Conservation (phyloP, 768 basidiomycete species). For the Suillus brevipes region DNA sequence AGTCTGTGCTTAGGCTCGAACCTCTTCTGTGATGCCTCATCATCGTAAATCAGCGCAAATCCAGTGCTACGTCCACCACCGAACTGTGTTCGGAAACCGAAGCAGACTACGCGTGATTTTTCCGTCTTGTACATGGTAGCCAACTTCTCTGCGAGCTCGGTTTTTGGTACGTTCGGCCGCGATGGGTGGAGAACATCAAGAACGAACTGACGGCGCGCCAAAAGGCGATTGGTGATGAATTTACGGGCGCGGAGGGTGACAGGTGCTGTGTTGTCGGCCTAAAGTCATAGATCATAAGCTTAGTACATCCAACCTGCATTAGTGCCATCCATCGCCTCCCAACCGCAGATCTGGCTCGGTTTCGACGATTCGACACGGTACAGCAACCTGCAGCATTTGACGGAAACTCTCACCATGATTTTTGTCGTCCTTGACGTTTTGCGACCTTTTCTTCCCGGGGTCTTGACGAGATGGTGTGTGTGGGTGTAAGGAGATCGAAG, state of each 20-base stretch:
- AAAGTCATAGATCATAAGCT: constrained; percentile 20
- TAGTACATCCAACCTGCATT: constrained; percentile 22
- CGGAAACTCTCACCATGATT: constrained; percentile 39
- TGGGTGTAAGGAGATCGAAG: constrained; percentile 21
- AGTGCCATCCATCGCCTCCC: constrained; percentile 29
- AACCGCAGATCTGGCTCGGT: constrained; percentile 11
- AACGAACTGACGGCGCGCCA: constrained; percentile 94
- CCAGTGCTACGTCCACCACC: constrained; percentile 98
- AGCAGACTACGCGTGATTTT: constrained; percentile 87
- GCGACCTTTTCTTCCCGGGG: constrained; percentile 27
- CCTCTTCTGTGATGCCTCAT: constrained; percentile 91
- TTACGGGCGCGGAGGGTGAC: constrained; percentile 98
- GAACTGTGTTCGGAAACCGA: constrained; percentile 93
- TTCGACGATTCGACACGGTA: constrained; percentile 1
- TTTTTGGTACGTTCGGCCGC: constrained; percentile 90
- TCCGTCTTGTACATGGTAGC: constrained; percentile 91
- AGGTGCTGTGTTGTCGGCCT: constrained; percentile 81
- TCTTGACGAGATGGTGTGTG: constrained; percentile 26
- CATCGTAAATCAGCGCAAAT: constrained; percentile 97
- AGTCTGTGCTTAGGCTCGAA: constrained; percentile 97
- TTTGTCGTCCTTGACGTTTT: constrained; percentile 21
- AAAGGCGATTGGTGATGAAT: constrained; percentile 98
- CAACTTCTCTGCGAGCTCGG: constrained; percentile 91
- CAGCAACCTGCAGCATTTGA: constrained; percentile 21
- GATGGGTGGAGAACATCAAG: constrained; percentile 95